These are phyloP conservation scores for Backusella parvicylindrica DNA, from an alignment of 192 early-diverging fungal species.

Conservation along the genomic window DNA sequence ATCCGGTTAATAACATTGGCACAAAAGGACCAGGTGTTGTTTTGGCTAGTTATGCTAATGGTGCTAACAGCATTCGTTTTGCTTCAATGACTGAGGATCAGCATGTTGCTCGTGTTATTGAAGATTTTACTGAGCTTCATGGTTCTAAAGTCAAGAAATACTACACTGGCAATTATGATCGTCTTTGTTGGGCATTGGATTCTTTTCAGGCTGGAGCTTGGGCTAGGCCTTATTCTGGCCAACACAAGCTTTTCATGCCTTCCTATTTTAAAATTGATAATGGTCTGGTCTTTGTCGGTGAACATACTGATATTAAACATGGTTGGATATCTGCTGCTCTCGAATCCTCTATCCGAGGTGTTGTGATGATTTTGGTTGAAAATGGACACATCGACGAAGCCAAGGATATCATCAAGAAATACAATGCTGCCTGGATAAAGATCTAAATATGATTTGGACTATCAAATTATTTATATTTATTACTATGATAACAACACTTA, in stretches of 20 bases:
- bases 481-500: too few species aligned
- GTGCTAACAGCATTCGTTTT: slow-evolving; percentile 2
- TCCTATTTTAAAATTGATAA: slow-evolving; percentile 10
- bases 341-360: slow-evolving; percentile 26
- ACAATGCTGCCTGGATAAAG: slow-evolving; percentile 20
- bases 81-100: slow-evolving; percentile 20
- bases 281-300: slow-evolving; percentile 28
- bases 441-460: slow-evolving; percentile 18
- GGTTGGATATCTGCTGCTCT: slow-evolving; percentile 31
- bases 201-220: slow-evolving; percentile 11
- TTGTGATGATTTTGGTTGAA: slow-evolving; percentile 21
- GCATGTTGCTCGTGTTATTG: slow-evolving; percentile 12
- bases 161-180: slow-evolving; percentile 20
- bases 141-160: slow-evolving; percentile 12
- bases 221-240: slow-evolving; percentile 11
- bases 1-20: slow-evolving; percentile 22
- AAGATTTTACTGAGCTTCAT: slow-evolving; percentile 25
- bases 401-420: slow-evolving; percentile 15
- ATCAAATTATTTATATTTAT: too few species aligned
- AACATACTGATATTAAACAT: slow-evolving; percentile 31
- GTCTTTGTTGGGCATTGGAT: slow-evolving; percentile 26
- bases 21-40: slow-evolving; percentile 11
- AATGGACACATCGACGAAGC: slow-evolving; percentile 24
- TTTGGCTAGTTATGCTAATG: slow-evolving; percentile 22
- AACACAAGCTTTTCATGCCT: slow-evolving; percentile 13